Conservation (phyloP, 441 rosid genomes). For the Jatropha podagrica region DNA sequence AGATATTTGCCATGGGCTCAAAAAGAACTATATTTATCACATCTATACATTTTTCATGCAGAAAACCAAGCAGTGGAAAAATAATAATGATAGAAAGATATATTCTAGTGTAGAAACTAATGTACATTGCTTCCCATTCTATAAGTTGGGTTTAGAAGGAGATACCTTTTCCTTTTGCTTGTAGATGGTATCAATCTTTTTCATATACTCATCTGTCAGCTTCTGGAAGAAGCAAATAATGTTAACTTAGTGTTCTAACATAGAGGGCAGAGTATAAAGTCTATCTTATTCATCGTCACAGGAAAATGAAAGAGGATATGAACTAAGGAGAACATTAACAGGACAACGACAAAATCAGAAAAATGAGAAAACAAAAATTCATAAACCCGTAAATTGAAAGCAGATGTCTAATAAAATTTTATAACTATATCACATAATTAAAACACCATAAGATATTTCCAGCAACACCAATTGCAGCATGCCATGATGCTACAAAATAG, state of each 20-base stretch:
- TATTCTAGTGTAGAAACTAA: background rate
- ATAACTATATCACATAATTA: background rate
- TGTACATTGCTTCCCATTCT: background rate
- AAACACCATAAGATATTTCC: constrained; percentile 6
- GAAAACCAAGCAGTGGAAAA: background rate
- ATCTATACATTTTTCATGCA: background rate
- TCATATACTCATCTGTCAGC: constrained; percentile 74
- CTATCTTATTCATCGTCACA: background rate
- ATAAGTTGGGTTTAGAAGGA: constrained; percentile 10
- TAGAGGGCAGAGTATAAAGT: background rate
- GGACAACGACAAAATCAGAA: background rate
- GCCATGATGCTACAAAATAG: background rate
- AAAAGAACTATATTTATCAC: background rate
- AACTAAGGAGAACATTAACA: background rate
- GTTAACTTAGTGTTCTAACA: constrained; percentile 1
- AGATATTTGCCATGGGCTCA: background rate
- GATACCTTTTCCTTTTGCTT: constrained; percentile 90
- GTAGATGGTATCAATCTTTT: constrained; percentile 68
- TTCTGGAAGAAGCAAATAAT: constrained; percentile 46
- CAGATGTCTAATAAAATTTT: background rate
- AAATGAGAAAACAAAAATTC: background rate
- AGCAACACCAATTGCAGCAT: background rate
- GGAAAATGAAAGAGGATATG: background rate
- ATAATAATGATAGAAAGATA: background rate
- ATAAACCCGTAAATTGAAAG: background rate